Conservation (phyloP, 1,284 basidiomycete species). For the Cryptococcus sp. region DNA sequence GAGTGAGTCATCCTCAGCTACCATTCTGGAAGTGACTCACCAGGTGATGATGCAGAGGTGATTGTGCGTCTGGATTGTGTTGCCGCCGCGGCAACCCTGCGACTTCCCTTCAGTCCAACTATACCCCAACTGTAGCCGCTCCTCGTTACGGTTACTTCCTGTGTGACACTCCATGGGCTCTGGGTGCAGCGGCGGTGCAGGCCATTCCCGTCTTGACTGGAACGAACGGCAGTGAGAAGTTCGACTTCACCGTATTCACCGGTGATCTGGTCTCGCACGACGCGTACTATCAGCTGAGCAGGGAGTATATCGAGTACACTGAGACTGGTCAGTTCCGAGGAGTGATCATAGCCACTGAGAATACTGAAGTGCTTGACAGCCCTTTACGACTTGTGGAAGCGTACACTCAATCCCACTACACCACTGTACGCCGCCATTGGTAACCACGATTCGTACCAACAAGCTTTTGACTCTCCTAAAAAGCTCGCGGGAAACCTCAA, state of each 20-base stretch:
- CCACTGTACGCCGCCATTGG: slow-evolving; percentile 70
- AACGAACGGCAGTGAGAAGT: slow-evolving; percentile 60
- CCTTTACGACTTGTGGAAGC: slow-evolving; percentile 66
- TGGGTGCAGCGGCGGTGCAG: slow-evolving; percentile 65
- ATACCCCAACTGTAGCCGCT: slow-evolving; percentile 59
- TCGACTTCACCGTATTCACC: slow-evolving; percentile 70
- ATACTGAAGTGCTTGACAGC: slow-evolving; percentile 49
- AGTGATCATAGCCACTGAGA: not conserved
- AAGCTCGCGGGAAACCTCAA: slow-evolving; percentile 54
- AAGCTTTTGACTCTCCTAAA: slow-evolving; percentile 68
- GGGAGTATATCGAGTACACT: slow-evolving; percentile 58
- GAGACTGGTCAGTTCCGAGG: slow-evolving; percentile 54
- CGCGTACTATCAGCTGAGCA: slow-evolving; percentile 63
- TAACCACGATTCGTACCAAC: slow-evolving; percentile 69
- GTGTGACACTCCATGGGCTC: slow-evolving; percentile 70
- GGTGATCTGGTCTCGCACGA: slow-evolving; percentile 77
- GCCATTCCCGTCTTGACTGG: slow-evolving; percentile 69
- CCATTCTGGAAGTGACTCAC: not conserved
- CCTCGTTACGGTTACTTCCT: slow-evolving; percentile 66
- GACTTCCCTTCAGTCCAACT: slow-evolving; percentile 56
- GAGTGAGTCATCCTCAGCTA: slow-evolving; percentile 51
- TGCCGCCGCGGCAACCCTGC: slow-evolving; percentile 66
- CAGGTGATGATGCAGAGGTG: slow-evolving; percentile 51
- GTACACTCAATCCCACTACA: slow-evolving; percentile 62
- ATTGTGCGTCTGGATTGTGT: slow-evolving; percentile 71